These are phyloP conservation scores for Berkeleyomyces rouxiae DNA, from an alignment of 2,329 filamentous ascomycete genomes.

Conservation along the genomic window DNA sequence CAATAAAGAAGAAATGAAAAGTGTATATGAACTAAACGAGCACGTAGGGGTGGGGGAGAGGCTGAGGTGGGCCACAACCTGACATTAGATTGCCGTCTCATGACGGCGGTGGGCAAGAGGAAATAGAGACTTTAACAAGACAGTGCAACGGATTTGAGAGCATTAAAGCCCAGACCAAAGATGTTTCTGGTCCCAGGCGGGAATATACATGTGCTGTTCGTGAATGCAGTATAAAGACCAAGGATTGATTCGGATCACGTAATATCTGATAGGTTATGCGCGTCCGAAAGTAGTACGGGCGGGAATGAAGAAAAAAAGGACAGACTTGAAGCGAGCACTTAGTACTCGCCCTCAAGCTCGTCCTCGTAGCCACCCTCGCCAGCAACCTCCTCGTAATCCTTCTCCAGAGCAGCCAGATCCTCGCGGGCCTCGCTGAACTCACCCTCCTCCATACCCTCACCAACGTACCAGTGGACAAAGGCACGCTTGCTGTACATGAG, in stretches of 20 bases:
- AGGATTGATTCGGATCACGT: constrained; percentile 5
- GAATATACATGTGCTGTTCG: neutral
- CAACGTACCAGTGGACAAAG: constrained; percentile 99
- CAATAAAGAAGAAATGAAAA: neutral
- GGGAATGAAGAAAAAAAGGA: constrained; percentile 9
- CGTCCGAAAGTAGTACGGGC: constrained; percentile 1
- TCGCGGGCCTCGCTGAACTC: constrained; percentile 99
- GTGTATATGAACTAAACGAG: neutral
- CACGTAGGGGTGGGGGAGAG: neutral
- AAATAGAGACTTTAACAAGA: neutral
- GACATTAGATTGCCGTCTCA: neutral
- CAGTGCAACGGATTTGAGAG: neutral
- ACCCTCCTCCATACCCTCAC: constrained; percentile 99
- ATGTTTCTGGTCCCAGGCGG: neutral
- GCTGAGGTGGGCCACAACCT: neutral
- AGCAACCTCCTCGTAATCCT: constrained; percentile 84
- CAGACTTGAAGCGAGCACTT: constrained; percentile 22
- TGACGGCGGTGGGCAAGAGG: neutral
- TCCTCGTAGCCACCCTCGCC: constrained; percentile 51
- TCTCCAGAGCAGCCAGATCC: constrained; percentile 92
- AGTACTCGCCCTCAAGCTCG: constrained; percentile 64
- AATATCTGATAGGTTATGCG: constrained; percentile 10
- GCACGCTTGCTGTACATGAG: constrained; percentile 99
- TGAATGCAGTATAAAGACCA: constrained; percentile 3
- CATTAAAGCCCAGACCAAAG: neutral